Evolutionary conservation across 2,329 filamentous ascomycete genomes (phyloP).

Genomic region (Apiospora phragmitis): DNA sequence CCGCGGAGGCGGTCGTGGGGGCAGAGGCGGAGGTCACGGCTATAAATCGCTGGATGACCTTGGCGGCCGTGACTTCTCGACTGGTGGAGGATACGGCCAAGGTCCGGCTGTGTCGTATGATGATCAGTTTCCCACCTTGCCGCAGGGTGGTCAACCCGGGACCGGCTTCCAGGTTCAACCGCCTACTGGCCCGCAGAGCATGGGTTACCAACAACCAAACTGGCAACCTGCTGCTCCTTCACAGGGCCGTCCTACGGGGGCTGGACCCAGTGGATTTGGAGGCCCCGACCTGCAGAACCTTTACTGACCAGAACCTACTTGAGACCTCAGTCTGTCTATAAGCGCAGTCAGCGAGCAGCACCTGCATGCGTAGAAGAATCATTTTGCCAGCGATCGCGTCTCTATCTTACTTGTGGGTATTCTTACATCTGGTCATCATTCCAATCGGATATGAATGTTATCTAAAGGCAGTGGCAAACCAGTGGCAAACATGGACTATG

Average conservation of each 20-base stretch:
- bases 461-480: background rate
- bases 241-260: background rate
- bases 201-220: background rate
- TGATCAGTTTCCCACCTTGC: slow-evolving; percentile 36
- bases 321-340: background rate
- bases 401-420: background rate
- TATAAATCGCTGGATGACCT: slow-evolving; percentile 72
- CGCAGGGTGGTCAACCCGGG: slow-evolving; percentile 21
- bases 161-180: slow-evolving; percentile 21
- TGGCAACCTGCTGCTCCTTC: background rate
- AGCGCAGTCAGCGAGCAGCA: background rate
- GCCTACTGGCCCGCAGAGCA: background rate
- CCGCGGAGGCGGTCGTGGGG: slow-evolving; percentile 36
- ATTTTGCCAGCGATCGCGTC: background rate
- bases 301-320: background rate
- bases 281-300: slow-evolving; percentile 15
- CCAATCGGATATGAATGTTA: background rate
- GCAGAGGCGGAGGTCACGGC: slow-evolving; percentile 48
- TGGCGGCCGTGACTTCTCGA: slow-evolving; percentile 47
- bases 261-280: background rate
- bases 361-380: background rate
- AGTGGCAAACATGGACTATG: background rate
- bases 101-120: slow-evolving; percentile 46
- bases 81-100: slow-evolving; percentile 41
- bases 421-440: background rate